Percentiles rank a stretch among this genome's conserved stretches.
Conservation (phyloP, 805 yeast genomes). For the Millerozyma miso region DNA sequence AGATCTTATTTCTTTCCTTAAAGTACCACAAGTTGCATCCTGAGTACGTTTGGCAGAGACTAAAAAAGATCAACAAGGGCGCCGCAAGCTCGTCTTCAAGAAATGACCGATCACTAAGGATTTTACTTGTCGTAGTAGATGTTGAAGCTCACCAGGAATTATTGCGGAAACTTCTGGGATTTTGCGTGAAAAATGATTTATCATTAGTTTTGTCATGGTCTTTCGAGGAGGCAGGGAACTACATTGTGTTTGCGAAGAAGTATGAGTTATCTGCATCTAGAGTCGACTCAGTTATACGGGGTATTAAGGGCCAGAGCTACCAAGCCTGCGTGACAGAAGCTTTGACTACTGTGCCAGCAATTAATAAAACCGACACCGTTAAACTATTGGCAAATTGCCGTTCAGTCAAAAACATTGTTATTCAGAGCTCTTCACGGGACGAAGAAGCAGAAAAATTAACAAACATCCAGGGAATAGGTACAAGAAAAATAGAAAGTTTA, state of each 20-base stretch:
- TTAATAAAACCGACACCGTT: slow-evolving; percentile 53
- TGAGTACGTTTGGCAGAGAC: slow-evolving; percentile 61
- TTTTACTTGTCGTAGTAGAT: slow-evolving; percentile 62
- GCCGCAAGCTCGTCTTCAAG: slow-evolving; percentile 20
- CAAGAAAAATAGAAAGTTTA: slow-evolving; percentile 39
- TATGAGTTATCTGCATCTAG: slow-evolving; percentile 31
- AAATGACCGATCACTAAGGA: slow-evolving; percentile 43
- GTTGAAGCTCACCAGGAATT: slow-evolving; percentile 53
- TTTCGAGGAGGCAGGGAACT: slow-evolving; percentile 46
- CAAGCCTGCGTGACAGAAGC: slow-evolving; percentile 42
- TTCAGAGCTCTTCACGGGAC: slow-evolving; percentile 21
- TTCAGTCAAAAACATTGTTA: slow-evolving; percentile 38
- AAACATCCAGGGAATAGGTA: slow-evolving; percentile 47
- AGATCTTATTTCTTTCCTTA: slow-evolving; percentile 59
- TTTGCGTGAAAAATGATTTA: slow-evolving; percentile 47
- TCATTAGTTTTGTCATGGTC: slow-evolving; percentile 51
- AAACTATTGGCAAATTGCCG: slow-evolving; percentile 48
- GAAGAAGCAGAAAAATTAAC: slow-evolving; percentile 12
- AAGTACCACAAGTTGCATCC: slow-evolving; percentile 75
- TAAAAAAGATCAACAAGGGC: slow-evolving; percentile 40
- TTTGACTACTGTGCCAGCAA: slow-evolving; percentile 42
- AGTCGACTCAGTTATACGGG: slow-evolving; percentile 33
- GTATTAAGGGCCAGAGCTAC: slow-evolving; percentile 40
- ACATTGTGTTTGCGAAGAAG: slow-evolving; percentile 34
- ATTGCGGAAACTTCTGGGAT: slow-evolving; percentile 42